These are phyloP conservation scores for Starmerella gropengiesseri DNA, from an alignment of 805 yeast genomes.

Conservation along the genomic window DNA sequence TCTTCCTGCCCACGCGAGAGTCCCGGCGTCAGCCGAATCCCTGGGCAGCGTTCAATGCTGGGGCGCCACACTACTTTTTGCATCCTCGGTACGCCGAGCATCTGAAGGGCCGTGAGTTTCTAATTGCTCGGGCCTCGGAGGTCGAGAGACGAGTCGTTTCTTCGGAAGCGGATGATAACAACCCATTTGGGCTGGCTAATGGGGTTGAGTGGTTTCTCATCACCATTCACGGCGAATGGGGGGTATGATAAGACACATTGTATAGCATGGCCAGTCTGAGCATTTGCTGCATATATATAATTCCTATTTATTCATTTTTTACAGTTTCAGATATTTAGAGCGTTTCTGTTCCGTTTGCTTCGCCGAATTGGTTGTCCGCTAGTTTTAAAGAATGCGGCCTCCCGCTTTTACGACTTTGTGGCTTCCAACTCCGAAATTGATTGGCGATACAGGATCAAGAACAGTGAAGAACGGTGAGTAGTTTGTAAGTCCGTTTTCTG, in stretches of 20 bases:
- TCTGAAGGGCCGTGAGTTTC: constrained; percentile 56
- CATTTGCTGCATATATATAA: too few relatives aligned
- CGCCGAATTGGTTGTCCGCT: too few relatives aligned
- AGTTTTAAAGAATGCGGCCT: too few relatives aligned
- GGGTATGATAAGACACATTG: constrained; percentile 1
- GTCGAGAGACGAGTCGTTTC: constrained; percentile 39
- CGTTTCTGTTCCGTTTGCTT: too few relatives aligned
- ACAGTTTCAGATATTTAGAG: too few relatives aligned
- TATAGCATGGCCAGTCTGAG: too few relatives aligned
- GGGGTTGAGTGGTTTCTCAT: constrained; percentile 35
- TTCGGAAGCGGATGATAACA: constrained; percentile 33
- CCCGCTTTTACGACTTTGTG: background rate
- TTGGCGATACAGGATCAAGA: constrained; percentile 14
- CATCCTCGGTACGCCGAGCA: constrained; percentile 35
- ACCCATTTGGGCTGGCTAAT: constrained; percentile 55
- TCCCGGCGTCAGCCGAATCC: constrained; percentile 38
- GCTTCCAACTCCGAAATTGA: background rate
- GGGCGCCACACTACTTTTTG: constrained; percentile 74
- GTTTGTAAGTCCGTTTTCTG: constrained; percentile 23
- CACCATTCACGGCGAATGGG: constrained; percentile 21
- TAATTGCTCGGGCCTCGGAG: constrained; percentile 57
- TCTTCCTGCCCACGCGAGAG: constrained; percentile 70
- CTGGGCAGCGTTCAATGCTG: constrained; percentile 93
- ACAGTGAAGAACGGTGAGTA: constrained; percentile 27
- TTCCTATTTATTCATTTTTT: background rate